phyloP scores from a whole-genome alignment of 176 grass and related monocot genomes.

The Elaeis guineensis region DNA sequence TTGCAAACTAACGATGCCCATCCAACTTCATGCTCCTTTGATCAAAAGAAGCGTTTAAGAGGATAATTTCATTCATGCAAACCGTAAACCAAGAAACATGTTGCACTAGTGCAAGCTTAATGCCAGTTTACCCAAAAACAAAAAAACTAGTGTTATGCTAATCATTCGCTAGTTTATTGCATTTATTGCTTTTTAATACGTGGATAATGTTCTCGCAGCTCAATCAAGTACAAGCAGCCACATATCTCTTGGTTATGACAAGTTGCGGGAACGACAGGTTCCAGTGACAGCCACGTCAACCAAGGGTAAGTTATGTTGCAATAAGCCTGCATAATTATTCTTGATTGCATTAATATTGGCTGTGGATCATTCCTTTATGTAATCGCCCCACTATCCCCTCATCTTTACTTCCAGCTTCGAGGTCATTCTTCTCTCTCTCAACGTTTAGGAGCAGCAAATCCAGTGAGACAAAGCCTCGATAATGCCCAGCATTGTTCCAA shows the following conservation, averaged over 20 bases:
- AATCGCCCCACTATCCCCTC: constrained; percentile 7
- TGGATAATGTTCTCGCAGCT: constrained; percentile 30
- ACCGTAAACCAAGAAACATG: too few species aligned
- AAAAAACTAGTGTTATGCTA: too few species aligned
- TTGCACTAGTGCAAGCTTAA: too few species aligned
- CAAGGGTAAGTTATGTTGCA: constrained; percentile 45
- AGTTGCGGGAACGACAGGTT: constrained; percentile 40
- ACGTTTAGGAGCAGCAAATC: constrained; percentile 99
- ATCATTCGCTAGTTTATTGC: neutral
- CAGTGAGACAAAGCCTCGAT: constrained; percentile 76
- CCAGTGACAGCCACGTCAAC: constrained; percentile 39
- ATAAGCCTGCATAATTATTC: too few species aligned
- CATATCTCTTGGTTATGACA: constrained; percentile 39
- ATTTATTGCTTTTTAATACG: neutral
- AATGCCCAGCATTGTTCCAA: constrained; percentile 21
- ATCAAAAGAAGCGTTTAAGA: too few species aligned
- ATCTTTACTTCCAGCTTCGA: constrained; percentile 51
- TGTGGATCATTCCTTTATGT: constrained; percentile 1
- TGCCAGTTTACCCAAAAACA: too few species aligned
- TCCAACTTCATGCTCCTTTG: too few species aligned
- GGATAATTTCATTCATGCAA: too few species aligned
- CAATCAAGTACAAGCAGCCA: constrained; percentile 51
- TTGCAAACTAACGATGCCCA: too few species aligned
- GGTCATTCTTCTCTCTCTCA: constrained; percentile 97
- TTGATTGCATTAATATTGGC: neutral